Base-by-base conservation (phyloP, 2,329 filamentous ascomycete species). In the Fusarium torreyae region DNA sequence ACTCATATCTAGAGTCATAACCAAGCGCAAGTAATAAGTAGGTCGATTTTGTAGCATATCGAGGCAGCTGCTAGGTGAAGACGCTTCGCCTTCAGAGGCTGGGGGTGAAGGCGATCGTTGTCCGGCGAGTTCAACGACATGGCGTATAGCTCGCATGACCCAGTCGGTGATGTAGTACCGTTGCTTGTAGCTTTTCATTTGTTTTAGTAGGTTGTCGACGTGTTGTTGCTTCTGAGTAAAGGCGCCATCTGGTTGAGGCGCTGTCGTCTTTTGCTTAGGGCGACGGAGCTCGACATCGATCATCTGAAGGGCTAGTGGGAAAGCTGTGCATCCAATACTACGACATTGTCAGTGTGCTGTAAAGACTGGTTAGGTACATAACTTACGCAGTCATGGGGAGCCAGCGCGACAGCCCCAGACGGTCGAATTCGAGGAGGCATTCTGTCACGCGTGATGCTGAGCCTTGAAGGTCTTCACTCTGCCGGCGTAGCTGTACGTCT, bases 381-480 rank as follows among this genome's bases (percentile, higher is more conserved):
- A 61, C 70, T 24, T 57, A 74, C 72, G 72, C 72, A 43, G 70
- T 74, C 72, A 74, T 74, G 2, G 72, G 72, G 0, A 74, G 34
- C 67, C 70, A 74, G 0, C 72, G 63, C 0, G 72, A 75, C 0
- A 74, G 11, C 0, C 71, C 60, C 0, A 72, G 10, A 1, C 72
- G 66, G 1, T 66, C 70, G 2, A 74, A 51, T 13, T 74, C 72
- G 3, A 69, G 58, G 0, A 74, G 53, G 5, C 72, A 75, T 10
- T 74, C 64, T 2, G 69, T 74, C 0, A 74, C 64, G 7, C 71
- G 58, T 0, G 72, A 70, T 11, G 66, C 70, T 0, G 72, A 72
- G 1, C 71, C 69, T 31, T 75, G 72, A 0, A 74, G 67, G n/a
- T 75, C 72, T 22, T 73, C 68, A 6, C 66, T 73, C 20, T 74